Conservation (phyloP, 164 flowering plant genomes). For the Vitis rotundifolia region DNA sequence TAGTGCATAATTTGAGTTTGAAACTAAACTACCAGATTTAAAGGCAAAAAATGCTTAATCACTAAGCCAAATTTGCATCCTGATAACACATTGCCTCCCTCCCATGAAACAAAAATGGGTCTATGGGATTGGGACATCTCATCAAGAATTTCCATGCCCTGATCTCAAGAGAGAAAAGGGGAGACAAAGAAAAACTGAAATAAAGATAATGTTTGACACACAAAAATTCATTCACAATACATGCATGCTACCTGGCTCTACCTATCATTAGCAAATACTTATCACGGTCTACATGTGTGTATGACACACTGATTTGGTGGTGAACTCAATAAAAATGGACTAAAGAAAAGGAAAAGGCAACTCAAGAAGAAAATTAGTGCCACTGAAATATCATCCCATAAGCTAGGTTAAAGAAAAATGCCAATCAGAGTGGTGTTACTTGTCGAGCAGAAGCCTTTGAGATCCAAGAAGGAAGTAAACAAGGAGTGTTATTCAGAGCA, state of each 20-base stretch:
- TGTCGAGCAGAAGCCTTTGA: slow-evolving; percentile 95
- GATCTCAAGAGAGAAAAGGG: neutral
- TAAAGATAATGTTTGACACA: neutral
- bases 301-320: too few species aligned
- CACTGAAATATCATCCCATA: neutral
- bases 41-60: too few species aligned
- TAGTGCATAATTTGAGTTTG: too few species aligned
- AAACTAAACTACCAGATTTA: too few species aligned
- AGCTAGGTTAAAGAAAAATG: neutral
- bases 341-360: neutral
- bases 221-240: neutral
- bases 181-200: neutral
- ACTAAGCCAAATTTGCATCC: too few species aligned
- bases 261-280: too few species aligned
- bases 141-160: neutral
- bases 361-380: neutral
- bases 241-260: neutral
- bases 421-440: slow-evolving; percentile 42
- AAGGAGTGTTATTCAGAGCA: slow-evolving; percentile 95
- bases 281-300: too few species aligned
- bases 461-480: slow-evolving; percentile 97
- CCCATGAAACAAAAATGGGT: neutral
- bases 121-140: neutral
- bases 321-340: neutral
- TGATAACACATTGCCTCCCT: too few species aligned